Evolutionary conservation across 176 grass and related monocot species (phyloP).

Genomic region (Carex littledalei): DNA sequence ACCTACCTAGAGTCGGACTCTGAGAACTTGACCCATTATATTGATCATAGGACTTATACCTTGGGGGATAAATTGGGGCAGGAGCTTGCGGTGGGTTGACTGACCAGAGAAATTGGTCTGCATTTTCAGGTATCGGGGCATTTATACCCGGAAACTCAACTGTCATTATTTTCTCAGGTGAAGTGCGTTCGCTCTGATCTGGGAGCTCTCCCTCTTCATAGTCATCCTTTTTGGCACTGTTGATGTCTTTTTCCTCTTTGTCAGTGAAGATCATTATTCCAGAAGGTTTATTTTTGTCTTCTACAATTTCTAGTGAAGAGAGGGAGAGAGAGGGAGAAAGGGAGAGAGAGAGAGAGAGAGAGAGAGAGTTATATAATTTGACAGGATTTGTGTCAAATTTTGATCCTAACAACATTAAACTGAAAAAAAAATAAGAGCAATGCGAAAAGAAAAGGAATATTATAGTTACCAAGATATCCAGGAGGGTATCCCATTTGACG

Average conservation of each 20-base stretch:
- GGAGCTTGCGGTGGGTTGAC: constrained; percentile 26
- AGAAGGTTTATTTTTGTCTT: constrained; percentile 79
- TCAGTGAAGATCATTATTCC: constrained; percentile 88
- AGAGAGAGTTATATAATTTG: constrained; percentile 13
- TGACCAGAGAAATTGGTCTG: constrained; percentile 65
- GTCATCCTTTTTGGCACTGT: constrained; percentile 48
- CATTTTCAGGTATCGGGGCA: constrained; percentile 68
- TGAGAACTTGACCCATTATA: neutral
- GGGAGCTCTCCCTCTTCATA: constrained; percentile 73
- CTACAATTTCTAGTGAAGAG: constrained; percentile 42
- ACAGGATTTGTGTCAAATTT: neutral
- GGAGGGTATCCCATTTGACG: constrained; percentile 94
- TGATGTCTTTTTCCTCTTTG: constrained; percentile 45
- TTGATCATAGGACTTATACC: constrained; percentile 56
- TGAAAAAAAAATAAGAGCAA: neutral
- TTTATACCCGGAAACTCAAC: constrained; percentile 91
- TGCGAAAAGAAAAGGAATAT: neutral
- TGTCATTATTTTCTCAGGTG: constrained; percentile 50
- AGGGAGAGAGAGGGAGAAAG: neutral
- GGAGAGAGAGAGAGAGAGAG: neutral
- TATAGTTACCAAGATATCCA: constrained; percentile 76
- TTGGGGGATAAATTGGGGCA: constrained; percentile 33
- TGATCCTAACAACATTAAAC: neutral
- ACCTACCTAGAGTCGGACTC: constrained; percentile 34
- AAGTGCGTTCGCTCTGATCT: constrained; percentile 30